Evolutionary conservation across 805 yeast genomes (phyloP), one percentile per base, ranked within the genome.

Genomic region (Phaffomyces opuntiae): DNA sequence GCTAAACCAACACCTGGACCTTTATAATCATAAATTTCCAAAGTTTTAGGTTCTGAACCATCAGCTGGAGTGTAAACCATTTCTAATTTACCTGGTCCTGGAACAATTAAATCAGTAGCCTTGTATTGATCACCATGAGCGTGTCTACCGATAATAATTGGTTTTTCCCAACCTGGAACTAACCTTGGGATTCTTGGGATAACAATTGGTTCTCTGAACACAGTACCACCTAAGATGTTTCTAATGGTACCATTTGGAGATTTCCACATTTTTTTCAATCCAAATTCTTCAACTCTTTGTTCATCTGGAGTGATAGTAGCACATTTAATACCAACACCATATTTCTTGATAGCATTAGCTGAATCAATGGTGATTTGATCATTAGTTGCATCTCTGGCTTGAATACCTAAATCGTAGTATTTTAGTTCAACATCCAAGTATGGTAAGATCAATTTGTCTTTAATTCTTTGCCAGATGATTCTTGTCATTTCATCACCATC

Each of bases 401-500:
- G 70, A 52, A 85, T 74, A 27, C 87, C 79, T 55, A 85, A 71
- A 63, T 85, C 93, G 63, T 81, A 85, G 65, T 84, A 84, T 57
- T 83, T 81, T 63, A 85, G 70, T 53, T 84, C 88, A 38, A 85
- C 74, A 52, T 85, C 85, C 52, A 85, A 64, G 61, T 78, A 83
- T 8, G 91, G 93, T 49, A 69, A 61, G 57, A 85, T 75, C 55
- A 85, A 72, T 61, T 79, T 76, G 49, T 74, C 76, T 64, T 83
- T 83, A 67, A 85, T 85, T 57, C 77, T 70, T 51, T 78, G 74
- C 93, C 93, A 85, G 63, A 85, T 85, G 60, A 85, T 83, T 64
- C 91, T 72, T 52, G 93, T 85, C 91, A 83, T 83, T 64, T 85
- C 93, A 64, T 85, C 93, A 57, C 93, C 93, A 59, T 84, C 90